Base-by-base conservation (phyloP, 805 yeast genomes). In the Wickerhamiella qilinensis region DNA sequence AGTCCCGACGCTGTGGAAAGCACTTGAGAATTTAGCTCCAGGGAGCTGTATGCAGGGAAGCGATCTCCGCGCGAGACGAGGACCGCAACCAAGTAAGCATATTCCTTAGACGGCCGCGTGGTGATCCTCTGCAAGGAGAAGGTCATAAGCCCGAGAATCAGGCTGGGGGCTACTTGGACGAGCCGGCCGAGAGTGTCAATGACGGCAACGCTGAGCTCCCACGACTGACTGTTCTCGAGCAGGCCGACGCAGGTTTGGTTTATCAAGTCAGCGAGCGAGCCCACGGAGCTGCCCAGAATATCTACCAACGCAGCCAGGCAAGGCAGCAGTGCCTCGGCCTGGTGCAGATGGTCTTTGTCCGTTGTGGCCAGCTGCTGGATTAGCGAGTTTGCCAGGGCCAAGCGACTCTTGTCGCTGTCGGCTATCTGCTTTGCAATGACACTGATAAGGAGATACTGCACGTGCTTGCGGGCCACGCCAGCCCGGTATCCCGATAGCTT, bases 201-300 rank as follows among this genome's bases (percentile, higher is more conserved):
- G 3, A 35, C 31, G 12, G 33, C 39, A 11, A 43, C 29, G 2
- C 30, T 24, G 15, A 42, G 24, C 20, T 21, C 20, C 36, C 36
- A 36, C 3, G 17, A 36, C 7, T 40, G 37, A 8, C 38, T 29
- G 12, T 41, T 38, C 27, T 48, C 45, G n/a, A 49, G 24, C n/a
- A 50, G 33, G 1, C 48, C 47, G 5, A 48, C 33, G 3, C 39
- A 38, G 3, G 46, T 46, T 20, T 47, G 49, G 21, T 49, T 48
- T 4, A 50, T 36, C 1, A 47, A 37, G 15, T 37, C 42, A 2
- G 51, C 43, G 1, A 47, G 38, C 0, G 48, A 43, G 15, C 42
- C 43, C 8, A 47, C 36, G 2, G 51, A 42, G 27, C 39, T 38
- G 14, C 49, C 53, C 14, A 43, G 38, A 4, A 37, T 4, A 3